A percentile compares a stretch with the other conserved stretches of the same genome.
Evolutionary conservation across 2,329 filamentous ascomycete genomes (phyloP).

Genomic region (Chalaropsis ovoidea): DNA sequence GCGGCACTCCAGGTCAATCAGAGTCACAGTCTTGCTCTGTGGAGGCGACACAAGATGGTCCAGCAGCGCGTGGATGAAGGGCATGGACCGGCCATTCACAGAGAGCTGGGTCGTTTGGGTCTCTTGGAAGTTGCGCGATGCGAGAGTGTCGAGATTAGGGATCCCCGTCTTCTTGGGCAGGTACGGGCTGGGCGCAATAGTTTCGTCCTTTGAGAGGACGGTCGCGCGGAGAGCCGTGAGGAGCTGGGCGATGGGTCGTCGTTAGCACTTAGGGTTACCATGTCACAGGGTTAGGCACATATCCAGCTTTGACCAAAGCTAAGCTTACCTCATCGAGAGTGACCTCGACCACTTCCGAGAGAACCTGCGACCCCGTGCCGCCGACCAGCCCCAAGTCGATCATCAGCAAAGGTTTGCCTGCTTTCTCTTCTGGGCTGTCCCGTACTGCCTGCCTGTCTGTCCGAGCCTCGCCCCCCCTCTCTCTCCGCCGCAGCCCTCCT

Average conservation of each 20-base stretch:
- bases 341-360: conserved; percentile 47
- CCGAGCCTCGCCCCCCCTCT: not conserved
- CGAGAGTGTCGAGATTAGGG: conserved; percentile 39
- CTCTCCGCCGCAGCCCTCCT: not conserved
- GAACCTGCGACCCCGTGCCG: conserved; percentile 39
- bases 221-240: conserved; percentile 26
- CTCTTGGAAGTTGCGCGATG: conserved; percentile 39
- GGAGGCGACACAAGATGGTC: conserved; percentile 43
- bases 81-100: conserved; percentile 44
- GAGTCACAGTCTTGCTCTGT: conserved; percentile 40
- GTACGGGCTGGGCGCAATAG: conserved; percentile 20
- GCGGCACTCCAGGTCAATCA: conserved; percentile 46
- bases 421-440: not conserved
- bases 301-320: conserved; percentile 19
- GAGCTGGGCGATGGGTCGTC: conserved; percentile 26
- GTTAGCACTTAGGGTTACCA: too few species aligned
- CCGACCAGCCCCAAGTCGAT: conserved; percentile 33
- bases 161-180: conserved; percentile 35
- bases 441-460: too few species aligned
- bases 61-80: conserved; percentile 47
- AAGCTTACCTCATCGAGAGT: conserved; percentile 50
- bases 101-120: conserved; percentile 41
- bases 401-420: not conserved
- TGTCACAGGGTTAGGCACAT: conserved; percentile 26
- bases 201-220: conserved; percentile 25